Conservation (phyloP, 306 rosid species). For the Delonix regia region DNA sequence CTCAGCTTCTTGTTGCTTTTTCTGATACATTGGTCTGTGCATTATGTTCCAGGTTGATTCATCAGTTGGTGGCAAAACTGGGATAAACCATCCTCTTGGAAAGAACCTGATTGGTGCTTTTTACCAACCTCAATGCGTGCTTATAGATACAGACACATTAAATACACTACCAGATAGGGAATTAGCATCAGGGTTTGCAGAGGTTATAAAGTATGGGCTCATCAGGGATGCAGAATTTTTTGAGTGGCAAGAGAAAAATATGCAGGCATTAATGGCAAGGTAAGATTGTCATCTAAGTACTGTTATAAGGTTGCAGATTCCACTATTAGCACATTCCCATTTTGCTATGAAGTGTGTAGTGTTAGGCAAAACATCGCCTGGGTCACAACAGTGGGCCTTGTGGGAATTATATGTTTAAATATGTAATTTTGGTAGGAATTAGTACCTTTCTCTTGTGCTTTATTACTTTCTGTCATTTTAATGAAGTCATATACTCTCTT, state of each 20-base stretch:
- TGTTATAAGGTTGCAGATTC: constrained; percentile 4
- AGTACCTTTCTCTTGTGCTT: constrained; percentile 10
- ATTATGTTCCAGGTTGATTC: constrained; percentile 80
- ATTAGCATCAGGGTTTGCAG: constrained; percentile 92
- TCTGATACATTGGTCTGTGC: constrained; percentile 9
- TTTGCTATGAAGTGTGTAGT: constrained; percentile 5
- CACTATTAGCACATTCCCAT: background rate
- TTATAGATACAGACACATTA: constrained; percentile 85
- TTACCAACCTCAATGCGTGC: constrained; percentile 94
- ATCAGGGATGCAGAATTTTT: constrained; percentile 89
- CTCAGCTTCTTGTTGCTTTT: background rate
- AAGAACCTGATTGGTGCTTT: constrained; percentile 96
- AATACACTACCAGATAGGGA: constrained; percentile 86
- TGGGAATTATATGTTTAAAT: background rate
- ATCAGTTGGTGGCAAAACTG: constrained; percentile 98
- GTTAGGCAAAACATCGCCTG: constrained; percentile 17
- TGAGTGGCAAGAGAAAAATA: constrained; percentile 96
- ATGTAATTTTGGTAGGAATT: constrained; percentile 18
- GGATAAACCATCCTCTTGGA: constrained; percentile 91
- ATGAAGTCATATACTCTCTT: background rate
- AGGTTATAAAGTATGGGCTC: constrained; percentile 91
- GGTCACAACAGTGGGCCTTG: constrained; percentile 24
- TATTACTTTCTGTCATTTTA: background rate
- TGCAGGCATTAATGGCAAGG: constrained; percentile 78
- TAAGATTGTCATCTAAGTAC: constrained; percentile 28